Evolutionary conservation across 129 eudicot species (phyloP).

Genomic region (Flaveria linearis): DNA sequence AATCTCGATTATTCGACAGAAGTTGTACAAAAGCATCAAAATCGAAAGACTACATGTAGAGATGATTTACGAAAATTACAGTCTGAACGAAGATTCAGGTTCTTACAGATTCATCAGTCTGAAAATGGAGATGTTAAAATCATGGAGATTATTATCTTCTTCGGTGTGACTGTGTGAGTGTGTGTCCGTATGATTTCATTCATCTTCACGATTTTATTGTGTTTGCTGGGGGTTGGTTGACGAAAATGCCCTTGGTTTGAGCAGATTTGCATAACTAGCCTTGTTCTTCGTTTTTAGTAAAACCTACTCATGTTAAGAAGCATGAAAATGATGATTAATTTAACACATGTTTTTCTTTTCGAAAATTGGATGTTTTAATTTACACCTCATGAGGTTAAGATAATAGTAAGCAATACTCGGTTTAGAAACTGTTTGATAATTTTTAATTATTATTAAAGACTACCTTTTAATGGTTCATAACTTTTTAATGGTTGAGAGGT

Average conservation of each 20-base stretch:
- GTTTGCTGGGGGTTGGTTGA: constrained; percentile 7
- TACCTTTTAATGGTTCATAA: too few relatives aligned
- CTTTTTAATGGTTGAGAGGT: too few relatives aligned
- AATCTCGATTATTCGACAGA: too few relatives aligned
- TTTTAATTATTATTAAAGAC: too few relatives aligned
- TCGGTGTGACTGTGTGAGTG: neutral
- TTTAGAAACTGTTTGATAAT: too few relatives aligned
- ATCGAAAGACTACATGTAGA: neutral
- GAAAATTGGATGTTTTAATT: constrained; percentile 2
- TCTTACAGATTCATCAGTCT: constrained; percentile 9
- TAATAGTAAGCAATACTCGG: neutral
- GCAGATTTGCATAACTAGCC: constrained; percentile 11
- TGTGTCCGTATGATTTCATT: neutral
- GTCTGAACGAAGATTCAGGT: neutral
- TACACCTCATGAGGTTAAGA: neutral
- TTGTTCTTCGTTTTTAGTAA: constrained; percentile 30
- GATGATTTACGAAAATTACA: constrained; percentile 3
- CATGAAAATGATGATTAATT: constrained; percentile 26
- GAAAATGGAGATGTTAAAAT: constrained; percentile 20
- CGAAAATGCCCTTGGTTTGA: constrained; percentile 26
- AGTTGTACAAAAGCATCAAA: constrained; percentile 4
- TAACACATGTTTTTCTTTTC: constrained; percentile 21
- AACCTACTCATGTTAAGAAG: constrained; percentile 20
- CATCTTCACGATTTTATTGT: constrained; percentile 26
- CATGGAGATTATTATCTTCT: constrained; percentile 17